Evolutionary conservation across 306 rosid species (phyloP), one percentile per base, ranked within the genome.

Genomic region (Styphnolobium japonicum): DNA sequence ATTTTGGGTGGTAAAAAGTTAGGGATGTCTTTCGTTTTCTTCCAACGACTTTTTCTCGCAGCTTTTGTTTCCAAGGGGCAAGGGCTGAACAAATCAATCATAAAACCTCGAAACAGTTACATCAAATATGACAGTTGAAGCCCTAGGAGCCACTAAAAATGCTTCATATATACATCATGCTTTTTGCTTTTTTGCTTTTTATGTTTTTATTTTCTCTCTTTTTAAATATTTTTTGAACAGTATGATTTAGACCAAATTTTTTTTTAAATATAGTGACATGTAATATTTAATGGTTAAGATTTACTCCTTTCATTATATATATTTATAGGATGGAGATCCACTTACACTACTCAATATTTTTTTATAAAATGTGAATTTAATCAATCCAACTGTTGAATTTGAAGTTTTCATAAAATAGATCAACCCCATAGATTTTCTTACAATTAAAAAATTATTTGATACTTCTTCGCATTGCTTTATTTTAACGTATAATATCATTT

Each of bases 1-100:
- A 80, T 39, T 80, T 80, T 72, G 60, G 48, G 61, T 80, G 75
- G 74, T 80, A 72, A 80, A 61, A 80, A 62, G 69, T 81, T 67
- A 11, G 61, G 57, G 63, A 39, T 40, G 57, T 56, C 67, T 82
- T 82, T 82, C 82, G 23, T 80, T 80, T 49, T 73, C 74, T 80
- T 46, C 22, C 3, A 15, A 49, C 21, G 9, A 29, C 67, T 52
- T 61, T 49, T 68, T 76, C 55, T 74, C 3, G 9, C 23, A 23
- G 71, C 69, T 43, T 69, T 81, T 69, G 69, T 46, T 84, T 63
- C 76, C 43, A 58, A 25, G 49, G 42, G 58, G 71, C 43, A 58
- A 25, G 49, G 42, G 58, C 83, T 65, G 66, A 78, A 23, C 67
- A 68, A 80, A 80, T 84, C 62, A 69, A 75, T 80, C 80, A 76